A percentile compares a stretch with the other conserved stretches of the same genome.
phyloP scores from a whole-genome alignment of 2,329 filamentous ascomycete genomes.

The Aureobasidium lini region DNA sequence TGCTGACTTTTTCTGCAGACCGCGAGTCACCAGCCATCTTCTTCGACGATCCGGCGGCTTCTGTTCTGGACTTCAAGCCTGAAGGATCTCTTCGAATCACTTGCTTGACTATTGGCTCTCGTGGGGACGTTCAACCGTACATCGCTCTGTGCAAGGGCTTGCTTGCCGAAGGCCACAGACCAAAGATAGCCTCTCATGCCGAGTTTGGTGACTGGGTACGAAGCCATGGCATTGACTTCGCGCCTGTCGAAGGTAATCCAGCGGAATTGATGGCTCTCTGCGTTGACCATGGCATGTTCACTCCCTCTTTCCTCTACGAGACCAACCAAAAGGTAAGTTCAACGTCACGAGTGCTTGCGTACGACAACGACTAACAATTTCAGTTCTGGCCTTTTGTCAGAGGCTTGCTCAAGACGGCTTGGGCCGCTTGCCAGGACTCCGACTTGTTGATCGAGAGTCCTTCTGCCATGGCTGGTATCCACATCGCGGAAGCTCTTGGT shows the following conservation, averaged over 20 bases:
- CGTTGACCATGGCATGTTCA: constrained; percentile 96
- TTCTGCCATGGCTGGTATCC: constrained; percentile 94
- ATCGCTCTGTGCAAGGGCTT: constrained; percentile 92
- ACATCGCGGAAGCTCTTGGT: constrained; percentile 85
- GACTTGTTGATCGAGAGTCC: constrained; percentile 93
- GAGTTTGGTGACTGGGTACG: constrained; percentile 88
- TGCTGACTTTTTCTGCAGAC: constrained; percentile 17
- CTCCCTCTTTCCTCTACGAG: constrained; percentile 79
- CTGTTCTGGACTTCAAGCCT: constrained; percentile 87
- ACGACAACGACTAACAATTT: neutral
- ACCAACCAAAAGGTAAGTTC: constrained; percentile 58
- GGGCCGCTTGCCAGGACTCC: constrained; percentile 73
- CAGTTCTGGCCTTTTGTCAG: constrained; percentile 90
- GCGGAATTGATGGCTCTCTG: constrained; percentile 92
- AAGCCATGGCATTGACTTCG: constrained; percentile 90
- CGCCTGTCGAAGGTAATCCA: constrained; percentile 80
- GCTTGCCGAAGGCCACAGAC: constrained; percentile 75
- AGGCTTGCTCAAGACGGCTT: constrained; percentile 73
- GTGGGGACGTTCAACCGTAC: constrained; percentile 95
- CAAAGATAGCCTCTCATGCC: constrained; percentile 81
- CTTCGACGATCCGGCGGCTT: constrained; percentile 83
- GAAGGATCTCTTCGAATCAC: constrained; percentile 71
- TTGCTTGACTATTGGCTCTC: constrained; percentile 89
- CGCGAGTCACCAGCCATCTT: constrained; percentile 64
- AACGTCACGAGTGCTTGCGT: neutral